Percentiles rank a stretch among this genome's conserved stretches.
These are phyloP conservation scores for Ballota nigra DNA, from an alignment of 257 asterid species.

Conservation along the genomic window DNA sequence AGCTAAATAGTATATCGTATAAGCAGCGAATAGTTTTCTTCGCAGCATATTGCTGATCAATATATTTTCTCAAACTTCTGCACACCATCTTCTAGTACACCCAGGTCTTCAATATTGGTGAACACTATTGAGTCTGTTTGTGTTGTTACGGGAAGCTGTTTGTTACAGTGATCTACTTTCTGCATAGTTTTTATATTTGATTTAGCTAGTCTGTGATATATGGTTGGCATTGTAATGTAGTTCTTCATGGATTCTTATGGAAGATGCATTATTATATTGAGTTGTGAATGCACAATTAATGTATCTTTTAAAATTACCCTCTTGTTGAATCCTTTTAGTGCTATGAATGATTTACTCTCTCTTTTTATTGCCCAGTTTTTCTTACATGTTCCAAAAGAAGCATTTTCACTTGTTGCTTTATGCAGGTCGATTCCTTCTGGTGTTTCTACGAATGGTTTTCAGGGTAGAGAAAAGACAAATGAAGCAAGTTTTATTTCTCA, in stretches of 20 bases:
- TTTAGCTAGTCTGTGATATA: neutral
- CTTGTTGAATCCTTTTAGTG: neutral
- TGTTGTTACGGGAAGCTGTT: neutral
- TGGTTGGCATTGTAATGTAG: too few species aligned
- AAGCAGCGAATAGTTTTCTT: neutral
- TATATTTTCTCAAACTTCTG: neutral
- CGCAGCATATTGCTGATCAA: neutral
- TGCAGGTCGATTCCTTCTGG: slow-evolving; percentile 43
- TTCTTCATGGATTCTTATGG: neutral
- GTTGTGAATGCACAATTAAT: neutral
- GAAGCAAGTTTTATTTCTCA: slow-evolving; percentile 50
- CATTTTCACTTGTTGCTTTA: slow-evolving; percentile 16
- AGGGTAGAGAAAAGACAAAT: slow-evolving; percentile 40
- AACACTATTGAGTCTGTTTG: neutral
- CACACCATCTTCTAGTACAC: neutral
- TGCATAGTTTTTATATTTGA: neutral
- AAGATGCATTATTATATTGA: neutral
- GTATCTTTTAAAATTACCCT: neutral
- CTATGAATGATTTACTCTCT: neutral
- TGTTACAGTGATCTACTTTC: neutral
- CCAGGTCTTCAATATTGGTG: neutral
- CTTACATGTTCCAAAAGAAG: slow-evolving; percentile 8
- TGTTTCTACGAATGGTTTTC: slow-evolving; percentile 30
- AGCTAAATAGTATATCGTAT: neutral
- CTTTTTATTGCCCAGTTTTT: neutral